Evolutionary conservation across 2,329 filamentous ascomycete genomes (phyloP).

Genomic region (Ophiobolus disseminans): DNA sequence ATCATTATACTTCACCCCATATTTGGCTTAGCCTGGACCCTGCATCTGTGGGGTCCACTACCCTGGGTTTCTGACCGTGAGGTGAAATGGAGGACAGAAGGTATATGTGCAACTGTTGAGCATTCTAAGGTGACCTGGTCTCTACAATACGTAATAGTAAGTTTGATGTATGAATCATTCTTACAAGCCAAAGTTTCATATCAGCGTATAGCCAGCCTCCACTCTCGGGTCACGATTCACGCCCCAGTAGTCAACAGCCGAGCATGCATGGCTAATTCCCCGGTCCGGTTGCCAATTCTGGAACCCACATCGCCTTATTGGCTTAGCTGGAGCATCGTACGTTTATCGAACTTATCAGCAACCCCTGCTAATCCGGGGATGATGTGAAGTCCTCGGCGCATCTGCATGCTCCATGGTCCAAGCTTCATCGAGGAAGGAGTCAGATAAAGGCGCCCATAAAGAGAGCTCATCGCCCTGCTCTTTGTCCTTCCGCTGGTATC

Average conservation of each 20-base stretch:
- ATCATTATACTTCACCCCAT: constrained; percentile 8
- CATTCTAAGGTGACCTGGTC: too few species aligned
- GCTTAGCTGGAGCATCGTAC: constrained; percentile 25
- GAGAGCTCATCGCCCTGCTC: constrained; percentile 7
- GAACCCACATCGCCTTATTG: constrained; percentile 2
- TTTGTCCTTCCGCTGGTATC: neutral
- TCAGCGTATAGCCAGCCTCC: too few species aligned
- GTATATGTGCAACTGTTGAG: too few species aligned
- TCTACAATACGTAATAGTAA: too few species aligned
- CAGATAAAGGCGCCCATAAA: constrained; percentile 17
- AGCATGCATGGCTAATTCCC: neutral
- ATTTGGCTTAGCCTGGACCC: constrained; percentile 8
- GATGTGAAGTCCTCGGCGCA: constrained; percentile 21
- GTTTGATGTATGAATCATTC: too few species aligned
- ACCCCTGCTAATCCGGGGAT: constrained; percentile 37
- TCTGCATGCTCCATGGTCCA: constrained; percentile 11
- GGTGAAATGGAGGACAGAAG: too few species aligned
- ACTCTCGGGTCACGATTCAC: too few species aligned
- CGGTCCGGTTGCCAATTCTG: constrained; percentile 7
- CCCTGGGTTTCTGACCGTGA: too few species aligned
- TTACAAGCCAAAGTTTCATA: too few species aligned
- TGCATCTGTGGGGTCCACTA: constrained; percentile 19
- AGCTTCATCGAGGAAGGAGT: constrained; percentile 18
- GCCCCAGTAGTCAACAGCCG: neutral
- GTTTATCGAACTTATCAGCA: constrained; percentile 32